Evolutionary conservation across 2,329 filamentous ascomycete genomes (phyloP).

Genomic region (Colletotrichum orchidophilum): DNA sequence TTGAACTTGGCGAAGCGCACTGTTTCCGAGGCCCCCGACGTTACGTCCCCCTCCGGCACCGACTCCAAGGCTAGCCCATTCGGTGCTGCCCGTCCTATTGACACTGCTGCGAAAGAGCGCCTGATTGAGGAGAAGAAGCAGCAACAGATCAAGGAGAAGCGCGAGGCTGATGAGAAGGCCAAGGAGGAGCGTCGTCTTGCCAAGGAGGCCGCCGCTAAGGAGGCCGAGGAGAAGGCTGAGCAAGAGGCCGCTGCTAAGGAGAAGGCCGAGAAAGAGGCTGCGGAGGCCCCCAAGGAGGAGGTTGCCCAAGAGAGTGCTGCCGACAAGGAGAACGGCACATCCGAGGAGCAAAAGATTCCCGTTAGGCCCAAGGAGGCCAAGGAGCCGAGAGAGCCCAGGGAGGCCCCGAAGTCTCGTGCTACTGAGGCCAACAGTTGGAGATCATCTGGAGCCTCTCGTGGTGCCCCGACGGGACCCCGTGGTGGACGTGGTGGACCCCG

Average conservation of each 20-base stretch:
- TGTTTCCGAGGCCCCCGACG: constrained; percentile 75
- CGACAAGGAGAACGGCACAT: constrained; percentile 44
- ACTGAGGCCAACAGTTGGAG: constrained; percentile 70
- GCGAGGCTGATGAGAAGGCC: constrained; percentile 85
- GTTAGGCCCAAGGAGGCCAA: constrained; percentile 47
- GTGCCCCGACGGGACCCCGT: constrained; percentile 52
- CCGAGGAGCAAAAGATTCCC: constrained; percentile 60
- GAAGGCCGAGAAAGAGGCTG: constrained; percentile 45
- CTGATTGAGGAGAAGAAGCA: constrained; percentile 90
- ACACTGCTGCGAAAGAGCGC: constrained; percentile 88
- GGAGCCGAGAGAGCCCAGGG: constrained; percentile 51
- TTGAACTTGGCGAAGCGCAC: constrained; percentile 93
- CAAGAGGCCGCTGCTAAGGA: constrained; percentile 45
- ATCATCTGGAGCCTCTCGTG: constrained; percentile 58
- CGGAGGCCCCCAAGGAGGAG: constrained; percentile 35
- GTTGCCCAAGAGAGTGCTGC: constrained; percentile 37
- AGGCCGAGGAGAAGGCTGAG: constrained; percentile 58
- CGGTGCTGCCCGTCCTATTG: constrained; percentile 91
- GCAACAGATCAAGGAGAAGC: constrained; percentile 80
- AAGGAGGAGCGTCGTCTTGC: constrained; percentile 76
- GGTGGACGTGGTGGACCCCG: constrained; percentile 38
- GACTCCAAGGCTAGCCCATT: constrained; percentile 93
- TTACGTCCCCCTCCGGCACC: constrained; percentile 58
- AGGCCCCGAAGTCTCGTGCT: constrained; percentile 63
- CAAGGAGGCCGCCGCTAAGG: constrained; percentile 72